Evolutionary conservation across 1,284 basidiomycete genomes (phyloP), one percentile per base, ranked within the genome.

Genomic region (Trametes pubescens): DNA sequence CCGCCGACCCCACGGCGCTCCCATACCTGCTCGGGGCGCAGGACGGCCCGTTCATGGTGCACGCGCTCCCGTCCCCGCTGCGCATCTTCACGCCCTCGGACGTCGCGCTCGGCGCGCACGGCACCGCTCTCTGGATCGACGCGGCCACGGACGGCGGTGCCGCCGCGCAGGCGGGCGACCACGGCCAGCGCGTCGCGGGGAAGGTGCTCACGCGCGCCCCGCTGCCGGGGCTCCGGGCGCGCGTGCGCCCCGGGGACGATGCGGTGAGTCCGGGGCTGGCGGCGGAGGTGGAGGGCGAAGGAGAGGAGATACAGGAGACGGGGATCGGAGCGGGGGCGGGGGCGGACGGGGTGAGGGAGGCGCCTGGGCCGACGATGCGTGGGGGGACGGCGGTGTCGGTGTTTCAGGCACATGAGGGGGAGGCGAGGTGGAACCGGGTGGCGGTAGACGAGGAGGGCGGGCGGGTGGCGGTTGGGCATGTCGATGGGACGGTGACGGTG

Each of bases 41-140:
- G 24, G 61, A 57, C 46, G 58, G 51, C 7, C 65, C 65, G 58
- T 55, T 65, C 49, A 68, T 71, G 61, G 67, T 75, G 14, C 69
- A 81, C n/a, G 80, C 81, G n/a, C 80, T 89, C 53, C 79, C 80
- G 10, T 86, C 88, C 0, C 85, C 87, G 2, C 76, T 90, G 18
- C 84, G 86, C 11, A 74, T 90, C 26, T 87, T 88, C 70, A 79
- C 84, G 3, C 81, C 78, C 29, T 82, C 83, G 22, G 81, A 86
- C 58, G 81, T 86, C 75, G 77, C 78, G 0, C 68, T 91, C 18
- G 88, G 88, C 0, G 74, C 72, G n/a, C 82, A 84, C 67, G 89
- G 89, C 2, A 88, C 86, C 4, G 84, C 84, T 5, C 67, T 91
- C 16, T 91, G 87, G 85, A 76, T 88, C 40, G 89, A 91, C 68